Evolutionary conservation across 805 yeast species (phyloP), one percentile per base, ranked within the genome.

Genomic region (Jamesozyma spencerorum): DNA sequence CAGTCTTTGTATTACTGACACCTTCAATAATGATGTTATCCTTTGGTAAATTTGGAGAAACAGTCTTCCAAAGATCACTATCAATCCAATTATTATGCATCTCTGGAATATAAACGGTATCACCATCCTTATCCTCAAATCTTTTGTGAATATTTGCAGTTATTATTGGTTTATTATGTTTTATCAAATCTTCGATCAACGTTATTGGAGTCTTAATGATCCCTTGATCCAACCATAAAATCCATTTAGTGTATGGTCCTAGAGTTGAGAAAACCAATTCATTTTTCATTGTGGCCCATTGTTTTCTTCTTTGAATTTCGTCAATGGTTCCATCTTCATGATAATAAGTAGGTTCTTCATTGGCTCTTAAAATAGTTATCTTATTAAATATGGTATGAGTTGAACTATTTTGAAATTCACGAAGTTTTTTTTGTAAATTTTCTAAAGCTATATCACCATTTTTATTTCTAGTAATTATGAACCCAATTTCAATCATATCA

Each of bases 1-100:
- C 87, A 2, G 97, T 88, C 40, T 94, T 88, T 62, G 85, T 67
- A 56, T 86, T 95, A 3, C 77, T 31, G 62, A 87, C 85, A 2
- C 96, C 97, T 65, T 90, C 97, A 17, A 88, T 84, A 38, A 90
- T 70, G 52, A 90, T 85, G 45, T 87, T 95, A 56, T 88, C 95
- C 2, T 83, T 87, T 13, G 70, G 61, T 77, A 88, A 66, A 1
- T 64, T 57, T 5, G 71, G 58, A 2, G 94, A 95, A 40, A 88
- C 60, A 50, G 75, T 68, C 53, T 75, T 64, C 3, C 94, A 96
- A 50, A 76, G 81, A 37, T 82, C 86, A 43, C 73, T 72, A 55
- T 80, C 86, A 15, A 79, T 79, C 97, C 97, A 88, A 63, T 87
- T 87, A 65, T 88, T 90, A 69, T 70, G 86, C 61, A 87, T 96